Evolutionary conservation across 768 basidiomycete genomes (phyloP).

Genomic region (Cystobasidium ongulense): DNA sequence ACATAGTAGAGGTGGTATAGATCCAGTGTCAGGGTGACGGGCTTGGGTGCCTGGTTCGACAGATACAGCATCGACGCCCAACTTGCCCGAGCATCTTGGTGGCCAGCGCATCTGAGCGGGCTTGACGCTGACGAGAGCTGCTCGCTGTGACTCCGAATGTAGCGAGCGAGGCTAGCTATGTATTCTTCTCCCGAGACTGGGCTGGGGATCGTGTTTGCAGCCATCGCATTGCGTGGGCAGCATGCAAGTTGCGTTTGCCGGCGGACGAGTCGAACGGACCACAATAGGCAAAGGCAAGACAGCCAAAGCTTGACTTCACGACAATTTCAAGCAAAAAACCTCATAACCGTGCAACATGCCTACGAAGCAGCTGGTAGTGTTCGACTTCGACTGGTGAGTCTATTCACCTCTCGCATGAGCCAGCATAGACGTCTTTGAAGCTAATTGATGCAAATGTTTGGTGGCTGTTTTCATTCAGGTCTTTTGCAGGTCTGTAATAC

Average conservation of each 20-base stretch:
- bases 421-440: too few species aligned
- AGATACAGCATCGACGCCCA: conserved; percentile 12
- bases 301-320: neutral
- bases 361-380: conserved; percentile 66
- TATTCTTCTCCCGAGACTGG: neutral
- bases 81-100: neutral
- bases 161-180: neutral
- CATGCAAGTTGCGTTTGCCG: neutral
- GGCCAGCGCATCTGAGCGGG: neutral
- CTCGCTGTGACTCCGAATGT: neutral
- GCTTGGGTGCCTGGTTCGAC: conserved; percentile 38
- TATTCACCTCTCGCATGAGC: neutral
- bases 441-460: neutral
- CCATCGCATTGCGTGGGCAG: neutral
- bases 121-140: neutral
- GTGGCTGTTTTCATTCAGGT: conserved; percentile 62
- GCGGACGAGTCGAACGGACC: too few species aligned
- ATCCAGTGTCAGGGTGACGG: conserved; percentile 63
- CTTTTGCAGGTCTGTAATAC: conserved; percentile 25
- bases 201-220: neutral
- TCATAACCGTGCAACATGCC: conserved; percentile 22
- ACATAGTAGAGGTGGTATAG: conserved; percentile 79
- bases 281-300: too few species aligned
- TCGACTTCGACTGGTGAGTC: conserved; percentile 88
- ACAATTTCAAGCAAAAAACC: neutral